Base-by-base conservation (phyloP, 768 basidiomycete genomes). In the Psilocybe azurescens region DNA sequence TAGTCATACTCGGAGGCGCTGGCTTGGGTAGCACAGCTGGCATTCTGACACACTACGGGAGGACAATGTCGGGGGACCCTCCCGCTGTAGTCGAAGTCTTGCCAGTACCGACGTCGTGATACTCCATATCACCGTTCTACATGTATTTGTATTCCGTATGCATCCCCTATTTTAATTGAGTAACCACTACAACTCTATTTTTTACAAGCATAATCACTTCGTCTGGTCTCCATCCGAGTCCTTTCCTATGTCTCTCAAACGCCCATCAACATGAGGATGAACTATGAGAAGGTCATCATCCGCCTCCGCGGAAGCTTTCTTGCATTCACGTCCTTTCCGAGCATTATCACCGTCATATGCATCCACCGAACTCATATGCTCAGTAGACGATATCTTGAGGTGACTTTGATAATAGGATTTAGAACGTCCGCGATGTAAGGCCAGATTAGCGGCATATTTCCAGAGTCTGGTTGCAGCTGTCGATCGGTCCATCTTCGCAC, bases 291-390 rank as follows among this genome's bases (percentile, higher is more conserved):
- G 69, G 70, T 89, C 83, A 10, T 80, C 77, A 24, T 78, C 78
- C 30, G 73, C 59, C 28, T 69, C 68, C 16, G n/a, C 65, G 58
- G 62, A 56, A 57, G 47, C 62, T 47, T 64, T 64, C 18, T 38
- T 51, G 61, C 69, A 63, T 56, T 66, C 65, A 46, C 67, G 54
- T 50, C 81, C 82, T 64, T 69, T 75, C 44, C 85, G 74, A 36
- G 77, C 74, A 53, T 74, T 75, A 56, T 75, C 67, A 44, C 91
- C 91, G 67, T 93, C 88, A 70, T 86, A 91, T 49, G 82, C 82
- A 71, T 97, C 94, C 0, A 95, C 87, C 6, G 69, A 70, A 64
- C 84, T 87, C 93, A 95, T 93, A 69, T 94, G 88, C 72, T 94
- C 91, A 44, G 82, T 79, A 38, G 79, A 77, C 10, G 85, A 80